These are phyloP conservation scores for Planoprotostelium fungivorum DNA, from an alignment of 78 protist species.

Conservation along the genomic window DNA sequence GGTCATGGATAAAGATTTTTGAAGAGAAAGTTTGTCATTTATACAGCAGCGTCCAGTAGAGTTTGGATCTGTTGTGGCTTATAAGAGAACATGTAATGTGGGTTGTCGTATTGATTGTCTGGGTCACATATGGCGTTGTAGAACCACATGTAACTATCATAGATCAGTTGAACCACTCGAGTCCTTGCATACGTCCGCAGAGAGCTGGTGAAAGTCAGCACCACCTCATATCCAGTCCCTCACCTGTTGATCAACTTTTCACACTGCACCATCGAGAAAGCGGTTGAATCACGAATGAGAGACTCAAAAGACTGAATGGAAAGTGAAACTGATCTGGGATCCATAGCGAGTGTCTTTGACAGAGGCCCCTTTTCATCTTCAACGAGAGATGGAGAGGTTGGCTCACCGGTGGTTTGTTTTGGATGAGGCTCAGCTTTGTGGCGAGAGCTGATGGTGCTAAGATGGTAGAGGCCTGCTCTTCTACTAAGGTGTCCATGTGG, in stretches of 20 bases:
- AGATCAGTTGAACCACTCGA: neutral
- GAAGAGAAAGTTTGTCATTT: too few species aligned
- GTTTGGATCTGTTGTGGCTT: slow-evolving; percentile 52
- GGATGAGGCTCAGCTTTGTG: slow-evolving; percentile 20
- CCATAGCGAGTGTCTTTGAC: slow-evolving; percentile 32
- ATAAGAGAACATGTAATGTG: slow-evolving; percentile 31
- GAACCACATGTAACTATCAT: slow-evolving; percentile 16
- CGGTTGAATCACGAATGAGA: neutral
- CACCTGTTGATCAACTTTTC: neutral
- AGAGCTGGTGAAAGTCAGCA: neutral
- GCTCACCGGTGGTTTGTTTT: slow-evolving; percentile 3
- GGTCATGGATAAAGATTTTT: neutral
- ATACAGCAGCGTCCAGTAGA: slow-evolving; percentile 10
- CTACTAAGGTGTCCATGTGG: slow-evolving; percentile 56
- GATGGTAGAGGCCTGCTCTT: slow-evolving; percentile 34
- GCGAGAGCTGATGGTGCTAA: slow-evolving; percentile 16
- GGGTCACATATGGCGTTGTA: slow-evolving; percentile 25
- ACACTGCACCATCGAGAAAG: neutral
- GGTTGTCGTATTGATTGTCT: slow-evolving; percentile 45
- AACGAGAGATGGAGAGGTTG: neutral
- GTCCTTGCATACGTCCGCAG: neutral
- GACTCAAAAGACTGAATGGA: slow-evolving; percentile 25
- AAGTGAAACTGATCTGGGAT: slow-evolving; percentile 17
- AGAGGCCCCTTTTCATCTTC: slow-evolving; percentile 8
- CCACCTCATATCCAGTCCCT: neutral